Base-by-base conservation (phyloP, 108 stramenopile genomes). In the Nitzschia sp. region DNA sequence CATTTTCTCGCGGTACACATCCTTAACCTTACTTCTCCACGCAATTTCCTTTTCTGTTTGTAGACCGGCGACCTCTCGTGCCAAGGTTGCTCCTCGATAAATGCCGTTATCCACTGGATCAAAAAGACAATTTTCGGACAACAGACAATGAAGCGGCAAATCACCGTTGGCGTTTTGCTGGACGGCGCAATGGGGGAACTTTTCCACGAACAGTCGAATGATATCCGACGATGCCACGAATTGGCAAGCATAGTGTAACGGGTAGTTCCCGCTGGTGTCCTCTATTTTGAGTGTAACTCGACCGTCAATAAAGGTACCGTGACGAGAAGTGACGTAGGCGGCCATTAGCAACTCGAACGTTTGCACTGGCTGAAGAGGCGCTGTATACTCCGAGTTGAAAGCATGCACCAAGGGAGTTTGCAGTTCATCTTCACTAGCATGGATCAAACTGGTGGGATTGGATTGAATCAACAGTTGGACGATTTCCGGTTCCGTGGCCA, bases 171-270 rank as follows among this genome's bases (percentile, higher is more conserved):
- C 54, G 28, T 66, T 72, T 35, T 62, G 70, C 18, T 62, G 62
- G 2, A 67, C 48, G 24, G 83, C 79, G 36, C 58, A 55, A 26
- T 79, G 78, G 9, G 87, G 88, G 72, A 78, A 90, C 30, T 68
- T 64, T 51, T 82, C 72, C 21, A 82, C 74, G 48, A 93, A 61
- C 0, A 70, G 25, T 34, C 64, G 56, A 48, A 93, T 53, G 33
- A 76, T 85, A 54, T 83, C 82, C 29, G 74, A 31, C 1, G 64
- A 70, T 24, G 87, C 85, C n/a, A 78, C 66, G 59, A 85, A 81
- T 33, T 78, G 81, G 54, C 85, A 82, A 6, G 92, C 92, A 62
- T 85, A 86, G 62, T 92, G 88, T 18, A 92, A 53, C 3, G 91
- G 91, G 31, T 85, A 83, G 71, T 68, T 77, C 5, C 87, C 87